Base-by-base conservation (phyloP, 2,329 filamentous ascomycete species). In the Chaetomium olivaceum region DNA sequence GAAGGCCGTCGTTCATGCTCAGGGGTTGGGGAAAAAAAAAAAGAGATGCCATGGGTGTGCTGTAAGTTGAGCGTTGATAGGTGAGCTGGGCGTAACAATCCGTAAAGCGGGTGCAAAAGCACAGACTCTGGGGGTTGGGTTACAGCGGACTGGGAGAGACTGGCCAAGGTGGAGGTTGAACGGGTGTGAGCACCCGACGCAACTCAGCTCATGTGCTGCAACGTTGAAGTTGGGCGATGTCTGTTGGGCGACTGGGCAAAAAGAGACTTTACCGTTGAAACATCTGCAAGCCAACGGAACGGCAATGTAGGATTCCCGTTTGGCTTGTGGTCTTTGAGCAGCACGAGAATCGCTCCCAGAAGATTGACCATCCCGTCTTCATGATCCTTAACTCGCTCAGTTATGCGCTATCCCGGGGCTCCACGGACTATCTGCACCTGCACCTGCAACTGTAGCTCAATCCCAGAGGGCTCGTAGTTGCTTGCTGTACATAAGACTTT, bases 21-120 rank as follows among this genome's bases (percentile, higher is more conserved):
- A 70, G 70, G 70, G 67, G 71, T 63, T 64, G 62, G 60, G 61
- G 57, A 68, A 71, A 70, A 70, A 68, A 71, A 70, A 70, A 69
- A 63, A 56, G 70, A 67, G 39, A 43, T 43, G 39, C 39, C 70
- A 69, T 54, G 68, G 69, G 70, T 65, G 54, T 58, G 58, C 58
- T 65, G 58, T 61, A 59, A 43, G 58, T 50, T 57, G 58, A 43
- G 33, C 55, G 43, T 60, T 66, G 68, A 69, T 64, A 69, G 62
- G 65, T 64, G 64, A 66, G 51, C 56, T 31, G 21, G 61, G 58
- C 43, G 64, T 68, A 62, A 64, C 65, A 62, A 33, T 56, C 61
- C 58, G 57, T 62, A 61, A 58, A 21, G 39, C 36, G 56, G 50
- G 43, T n/a, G 23, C 36, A n/a, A 25, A 46, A 48, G 61, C 57